Evolutionary conservation across 2,329 filamentous ascomycete genomes (phyloP).

Genomic region (Apiospora kogelbergensis): DNA sequence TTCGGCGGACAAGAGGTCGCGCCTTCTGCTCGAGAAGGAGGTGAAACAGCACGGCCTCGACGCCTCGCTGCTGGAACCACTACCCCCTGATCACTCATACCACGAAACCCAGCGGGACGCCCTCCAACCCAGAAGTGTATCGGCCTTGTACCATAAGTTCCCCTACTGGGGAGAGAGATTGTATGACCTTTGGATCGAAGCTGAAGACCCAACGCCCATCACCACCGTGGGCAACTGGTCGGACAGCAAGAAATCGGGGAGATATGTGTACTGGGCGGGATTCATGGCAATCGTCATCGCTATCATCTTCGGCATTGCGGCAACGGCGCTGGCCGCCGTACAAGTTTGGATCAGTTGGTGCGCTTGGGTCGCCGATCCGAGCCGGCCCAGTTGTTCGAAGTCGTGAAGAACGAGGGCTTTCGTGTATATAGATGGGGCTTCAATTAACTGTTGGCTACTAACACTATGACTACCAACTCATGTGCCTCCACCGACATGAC

Average conservation of each 20-base stretch:
- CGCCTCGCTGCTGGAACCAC: not conserved
- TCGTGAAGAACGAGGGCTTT: not conserved
- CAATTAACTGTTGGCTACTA: not conserved
- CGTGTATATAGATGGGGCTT: not conserved
- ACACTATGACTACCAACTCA: not conserved
- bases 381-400: not conserved
- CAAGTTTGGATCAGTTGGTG: not conserved
- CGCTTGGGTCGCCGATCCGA: not conserved
- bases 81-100: not conserved
- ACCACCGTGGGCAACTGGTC: slow-evolving; percentile 12
- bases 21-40: not conserved
- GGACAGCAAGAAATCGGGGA: slow-evolving; percentile 12
- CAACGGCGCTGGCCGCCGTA: not conserved
- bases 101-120: slow-evolving; percentile 1
- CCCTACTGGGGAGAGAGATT: slow-evolving; percentile 13
- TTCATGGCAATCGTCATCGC: not conserved
- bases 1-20: not conserved
- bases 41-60: not conserved
- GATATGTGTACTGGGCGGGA: slow-evolving; percentile 13
- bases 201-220: slow-evolving; percentile 14
- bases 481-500: not conserved
- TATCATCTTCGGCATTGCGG: not conserved
- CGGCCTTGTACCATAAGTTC: slow-evolving; percentile 8
- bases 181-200: slow-evolving; percentile 13
- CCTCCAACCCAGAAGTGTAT: not conserved